Conservation (phyloP, 1,284 basidiomycete species). For the Sphaerobolus stellatus region DNA sequence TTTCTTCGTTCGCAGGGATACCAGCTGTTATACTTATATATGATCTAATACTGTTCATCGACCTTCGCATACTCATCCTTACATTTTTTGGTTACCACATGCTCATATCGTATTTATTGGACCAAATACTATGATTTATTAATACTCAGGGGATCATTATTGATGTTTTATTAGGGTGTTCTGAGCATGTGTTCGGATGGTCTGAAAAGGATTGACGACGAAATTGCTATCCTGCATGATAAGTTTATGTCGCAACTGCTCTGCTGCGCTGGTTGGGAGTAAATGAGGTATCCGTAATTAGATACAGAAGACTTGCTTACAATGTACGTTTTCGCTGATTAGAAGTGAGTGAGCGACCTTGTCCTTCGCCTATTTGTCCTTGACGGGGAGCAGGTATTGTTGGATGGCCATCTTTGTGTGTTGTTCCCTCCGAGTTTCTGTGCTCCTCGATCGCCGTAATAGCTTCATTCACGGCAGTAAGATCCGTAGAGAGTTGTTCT, state of each 20-base stretch:
- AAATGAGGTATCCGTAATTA: conserved; percentile 11
- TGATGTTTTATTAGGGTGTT: conserved; percentile 68
- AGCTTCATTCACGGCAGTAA: conserved; percentile 58
- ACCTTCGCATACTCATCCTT: too few species aligned
- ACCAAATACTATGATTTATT: conserved; percentile 7
- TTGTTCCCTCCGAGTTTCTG: conserved; percentile 16
- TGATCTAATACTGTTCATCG: too few species aligned
- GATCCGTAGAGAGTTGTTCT: conserved; percentile 64
- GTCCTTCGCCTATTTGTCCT: conserved; percentile 71
- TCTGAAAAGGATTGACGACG: conserved; percentile 69
- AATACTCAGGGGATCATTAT: background rate
- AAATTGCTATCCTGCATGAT: conserved; percentile 70
- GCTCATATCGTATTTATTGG: too few species aligned
- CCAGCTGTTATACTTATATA: too few species aligned
- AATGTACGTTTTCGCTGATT: conserved; percentile 67
- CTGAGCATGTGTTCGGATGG: conserved; percentile 75
- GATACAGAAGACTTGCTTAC: conserved; percentile 44
- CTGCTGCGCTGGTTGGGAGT: conserved; percentile 50
- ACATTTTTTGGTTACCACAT: too few species aligned
- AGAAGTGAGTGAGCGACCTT: conserved; percentile 56
- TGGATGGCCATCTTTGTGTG: conserved; percentile 17
- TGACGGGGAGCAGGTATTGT: conserved; percentile 28
- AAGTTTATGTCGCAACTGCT: conserved; percentile 68
- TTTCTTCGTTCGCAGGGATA: too few species aligned
- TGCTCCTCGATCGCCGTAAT: conserved; percentile 51